phyloP scores from a whole-genome alignment of 805 yeast genomes.

The Maudiozyma bulderi region DNA sequence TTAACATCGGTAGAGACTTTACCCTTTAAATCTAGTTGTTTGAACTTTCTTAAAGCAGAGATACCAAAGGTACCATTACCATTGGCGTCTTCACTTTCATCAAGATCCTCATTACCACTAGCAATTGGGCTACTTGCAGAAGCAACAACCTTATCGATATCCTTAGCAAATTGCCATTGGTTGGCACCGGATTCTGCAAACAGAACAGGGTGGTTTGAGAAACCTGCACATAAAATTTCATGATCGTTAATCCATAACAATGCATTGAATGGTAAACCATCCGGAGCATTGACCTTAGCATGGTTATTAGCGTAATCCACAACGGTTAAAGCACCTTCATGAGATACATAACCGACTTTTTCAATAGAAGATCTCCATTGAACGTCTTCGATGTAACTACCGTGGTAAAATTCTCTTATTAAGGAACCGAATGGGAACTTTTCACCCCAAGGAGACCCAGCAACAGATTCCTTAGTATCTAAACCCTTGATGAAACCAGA shows the following conservation, averaged over 20 bases:
- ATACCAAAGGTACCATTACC: conserved; percentile 44
- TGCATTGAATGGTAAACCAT: conserved; percentile 68
- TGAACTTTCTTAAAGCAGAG: conserved; percentile 84
- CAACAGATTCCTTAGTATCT: conserved; percentile 47
- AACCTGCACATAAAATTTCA: conserved; percentile 80
- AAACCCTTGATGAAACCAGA: conserved; percentile 83
- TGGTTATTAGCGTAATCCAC: conserved; percentile 44
- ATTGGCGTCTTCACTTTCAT: conserved; percentile 45
- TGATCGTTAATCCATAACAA: conserved; percentile 58
- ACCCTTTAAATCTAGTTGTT: conserved; percentile 93
- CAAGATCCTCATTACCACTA: conserved; percentile 17
- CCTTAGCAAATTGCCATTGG: conserved; percentile 41
- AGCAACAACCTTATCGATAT: conserved; percentile 41
- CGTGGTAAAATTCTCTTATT: conserved; percentile 37
- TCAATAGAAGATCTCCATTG: conserved; percentile 75
- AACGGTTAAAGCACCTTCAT: conserved; percentile 75
- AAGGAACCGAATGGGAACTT: conserved; percentile 89
- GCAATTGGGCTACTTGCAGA: neutral
- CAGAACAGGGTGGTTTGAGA: conserved; percentile 81
- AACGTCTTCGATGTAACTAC: conserved; percentile 90
- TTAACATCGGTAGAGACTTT: conserved; percentile 42
- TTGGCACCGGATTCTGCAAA: conserved; percentile 68
- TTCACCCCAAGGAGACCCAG: conserved; percentile 81
- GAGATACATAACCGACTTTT: conserved; percentile 70
- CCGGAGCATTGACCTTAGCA: conserved; percentile 21